Evolutionary conservation across 257 asterid genomes (phyloP).

Genomic region (Solanum chmielewskii): DNA sequence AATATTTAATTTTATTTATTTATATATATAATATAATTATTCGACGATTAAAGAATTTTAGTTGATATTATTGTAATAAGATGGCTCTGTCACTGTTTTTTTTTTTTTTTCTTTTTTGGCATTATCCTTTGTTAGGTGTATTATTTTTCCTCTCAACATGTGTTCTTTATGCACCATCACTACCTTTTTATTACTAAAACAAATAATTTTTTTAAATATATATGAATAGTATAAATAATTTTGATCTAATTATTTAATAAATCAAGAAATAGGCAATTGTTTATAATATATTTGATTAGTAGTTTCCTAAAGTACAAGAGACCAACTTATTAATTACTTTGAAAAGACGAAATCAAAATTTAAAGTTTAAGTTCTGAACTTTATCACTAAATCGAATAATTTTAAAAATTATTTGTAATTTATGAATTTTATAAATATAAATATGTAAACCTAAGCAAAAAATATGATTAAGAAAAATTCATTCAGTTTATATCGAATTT

Average conservation of each 20-base stretch:
- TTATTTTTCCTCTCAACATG: background rate
- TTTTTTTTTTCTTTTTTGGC: background rate
- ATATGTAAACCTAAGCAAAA: too few relatives aligned
- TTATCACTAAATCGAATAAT: background rate
- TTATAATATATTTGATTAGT: background rate
- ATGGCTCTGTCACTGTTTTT: background rate
- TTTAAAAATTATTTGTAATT: too few relatives aligned
- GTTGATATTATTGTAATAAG: background rate
- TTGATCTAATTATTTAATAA: background rate
- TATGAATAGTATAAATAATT: background rate
- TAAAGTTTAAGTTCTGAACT: background rate
- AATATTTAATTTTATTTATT: too few relatives aligned
- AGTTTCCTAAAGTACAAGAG: background rate
- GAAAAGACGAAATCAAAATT: background rate
- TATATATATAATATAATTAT: background rate
- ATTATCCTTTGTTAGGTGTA: background rate
- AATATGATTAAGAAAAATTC: background rate
- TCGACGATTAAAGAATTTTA: background rate
- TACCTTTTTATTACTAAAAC: background rate
- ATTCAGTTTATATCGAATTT: too few relatives aligned
- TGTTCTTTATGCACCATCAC: background rate
- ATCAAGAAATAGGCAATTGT: background rate
- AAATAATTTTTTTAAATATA: background rate
- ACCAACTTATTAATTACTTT: background rate
- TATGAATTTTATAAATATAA: too few relatives aligned